A percentile compares a stretch with the other conserved stretches of the same genome.
Evolutionary conservation across 768 basidiomycete genomes (phyloP).

Genomic region (Russula sp.): DNA sequence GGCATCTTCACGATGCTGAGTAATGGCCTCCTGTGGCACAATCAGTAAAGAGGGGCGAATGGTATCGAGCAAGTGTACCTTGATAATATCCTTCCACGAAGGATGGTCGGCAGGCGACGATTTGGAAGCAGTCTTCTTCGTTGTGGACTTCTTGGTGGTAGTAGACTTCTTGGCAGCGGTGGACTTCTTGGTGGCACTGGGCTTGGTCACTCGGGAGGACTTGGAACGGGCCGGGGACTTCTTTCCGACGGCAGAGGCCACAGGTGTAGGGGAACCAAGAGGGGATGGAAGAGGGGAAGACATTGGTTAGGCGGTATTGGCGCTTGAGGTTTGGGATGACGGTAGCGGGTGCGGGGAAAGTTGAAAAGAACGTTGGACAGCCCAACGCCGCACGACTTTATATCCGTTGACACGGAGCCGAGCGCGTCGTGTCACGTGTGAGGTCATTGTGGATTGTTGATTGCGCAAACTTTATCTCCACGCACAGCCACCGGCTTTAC

Average conservation of each 20-base stretch:
- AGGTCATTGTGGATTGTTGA: constrained; percentile 26
- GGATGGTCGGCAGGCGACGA: constrained; percentile 34
- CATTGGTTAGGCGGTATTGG: constrained; percentile 10
- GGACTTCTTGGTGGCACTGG: constrained; percentile 26
- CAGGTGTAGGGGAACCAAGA: constrained; percentile 24
- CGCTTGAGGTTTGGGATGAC: neutral
- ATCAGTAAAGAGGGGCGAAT: constrained; percentile 5
- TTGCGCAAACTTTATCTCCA: constrained; percentile 29
- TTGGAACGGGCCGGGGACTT: constrained; percentile 21
- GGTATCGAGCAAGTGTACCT: constrained; percentile 31
- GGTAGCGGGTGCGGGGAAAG: constrained; percentile 9
- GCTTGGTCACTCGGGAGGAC: constrained; percentile 24
- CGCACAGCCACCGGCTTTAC: constrained; percentile 26
- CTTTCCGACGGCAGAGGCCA: constrained; percentile 8
- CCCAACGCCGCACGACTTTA: constrained; percentile 25
- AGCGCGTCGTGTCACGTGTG: constrained; percentile 31
- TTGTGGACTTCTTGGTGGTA: constrained; percentile 27
- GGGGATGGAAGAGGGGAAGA: constrained; percentile 27
- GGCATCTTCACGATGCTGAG: constrained; percentile 57
- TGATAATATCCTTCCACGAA: constrained; percentile 43
- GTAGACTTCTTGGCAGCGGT: constrained; percentile 24
- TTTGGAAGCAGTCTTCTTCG: constrained; percentile 27
- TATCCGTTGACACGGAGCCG: constrained; percentile 20
- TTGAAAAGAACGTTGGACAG: constrained; percentile 14
- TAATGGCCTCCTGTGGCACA: constrained; percentile 64